These are phyloP conservation scores for Nothopassalora personata DNA, from an alignment of 2,329 filamentous ascomycete genomes.

Conservation along the genomic window DNA sequence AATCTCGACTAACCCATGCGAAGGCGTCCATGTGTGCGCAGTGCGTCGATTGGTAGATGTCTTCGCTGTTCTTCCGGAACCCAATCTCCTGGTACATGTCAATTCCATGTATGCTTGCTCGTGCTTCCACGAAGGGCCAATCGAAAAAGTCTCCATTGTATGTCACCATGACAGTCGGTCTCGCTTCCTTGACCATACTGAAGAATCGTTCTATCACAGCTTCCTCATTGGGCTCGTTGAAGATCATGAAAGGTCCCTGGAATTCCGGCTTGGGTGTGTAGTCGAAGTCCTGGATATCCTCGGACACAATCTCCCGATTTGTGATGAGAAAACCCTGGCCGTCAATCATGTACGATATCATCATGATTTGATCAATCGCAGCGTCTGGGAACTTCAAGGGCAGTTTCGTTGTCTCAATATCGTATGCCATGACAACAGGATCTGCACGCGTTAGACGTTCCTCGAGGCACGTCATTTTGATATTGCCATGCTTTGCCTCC, in stretches of 20 bases:
- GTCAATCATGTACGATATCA: constrained; percentile 99
- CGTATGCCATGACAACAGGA: constrained; percentile 96
- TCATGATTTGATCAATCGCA: constrained; percentile 95
- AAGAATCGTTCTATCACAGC: constrained; percentile 86
- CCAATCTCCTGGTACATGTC: constrained; percentile 99
- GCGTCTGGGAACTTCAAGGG: constrained; percentile 96
- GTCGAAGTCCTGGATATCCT: constrained; percentile 96
- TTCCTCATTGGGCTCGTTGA: constrained; percentile 95
- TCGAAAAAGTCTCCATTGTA: constrained; percentile 99
- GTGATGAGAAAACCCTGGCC: constrained; percentile 97
- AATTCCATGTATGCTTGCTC: constrained; percentile 89
- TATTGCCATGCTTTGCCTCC: constrained; percentile 84
- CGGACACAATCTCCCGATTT: constrained; percentile 93
- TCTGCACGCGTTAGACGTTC: constrained; percentile 86
- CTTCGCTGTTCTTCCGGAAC: constrained; percentile 90
- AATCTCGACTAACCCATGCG: constrained; percentile 97
- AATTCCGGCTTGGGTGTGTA: constrained; percentile 98
- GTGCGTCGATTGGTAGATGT: constrained; percentile 93
- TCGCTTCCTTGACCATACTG: constrained; percentile 86
- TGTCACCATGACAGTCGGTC: constrained; percentile 95
- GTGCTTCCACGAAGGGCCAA: constrained; percentile 95
- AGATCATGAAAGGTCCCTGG: constrained; percentile 90
- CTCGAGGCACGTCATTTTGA: constrained; percentile 77
- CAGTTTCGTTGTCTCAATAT: constrained; percentile 96
- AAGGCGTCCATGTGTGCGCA: constrained; percentile 99